Base-by-base conservation (phyloP, 2,329 filamentous ascomycete genomes). In the Thelonectria blattea region DNA sequence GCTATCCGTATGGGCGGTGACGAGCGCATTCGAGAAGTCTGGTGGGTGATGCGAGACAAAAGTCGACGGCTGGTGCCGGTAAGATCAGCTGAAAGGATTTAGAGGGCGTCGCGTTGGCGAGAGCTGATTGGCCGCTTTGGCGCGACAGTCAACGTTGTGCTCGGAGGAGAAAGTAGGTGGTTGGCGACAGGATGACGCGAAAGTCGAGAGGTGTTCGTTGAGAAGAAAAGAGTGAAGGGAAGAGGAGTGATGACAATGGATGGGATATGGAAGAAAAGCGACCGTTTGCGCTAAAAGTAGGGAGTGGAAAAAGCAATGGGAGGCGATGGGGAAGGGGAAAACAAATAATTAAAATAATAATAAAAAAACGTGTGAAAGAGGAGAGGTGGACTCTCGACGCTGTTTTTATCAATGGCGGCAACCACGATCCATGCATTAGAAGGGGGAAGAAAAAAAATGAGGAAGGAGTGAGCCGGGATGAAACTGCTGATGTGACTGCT, bases 21-120 rank as follows among this genome's bases (percentile, higher is more conserved):
- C 34, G 47, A 41, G 37, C 58, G 55, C 67, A 69, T 70, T 50
- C 65, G 62, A 54, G 45, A 50, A 46, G 37, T 18, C 6, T 37
- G 34, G 30, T 46, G 39, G 11, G 32, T 7, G 47, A 15, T 24
- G 52, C 43, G 42, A 61, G 46, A 56, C 49, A 43, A 50, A n/a
- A 47, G 41, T 22, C 41, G 43, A 47, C 45, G 45, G 30, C 18
- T 32, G 14, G 45, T 50, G 52, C 10, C 45, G 37, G 37, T 30
- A 37, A 43, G 46, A 43, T 12, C 17, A 37, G 34, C 37, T 50
- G 41, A 46, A 27, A 34, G 24, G 20, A 45, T 20, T 18, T 12
- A 22, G 18, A 9, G 42, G 42, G 42, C 5, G 42, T 24, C 42
- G 42, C 42, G 42, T 45, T 45, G 42, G 42, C 39, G 15, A 42